These are phyloP conservation scores for Kodamaea neixiangensis DNA, from an alignment of 805 yeast genomes.

Conservation along the genomic window DNA sequence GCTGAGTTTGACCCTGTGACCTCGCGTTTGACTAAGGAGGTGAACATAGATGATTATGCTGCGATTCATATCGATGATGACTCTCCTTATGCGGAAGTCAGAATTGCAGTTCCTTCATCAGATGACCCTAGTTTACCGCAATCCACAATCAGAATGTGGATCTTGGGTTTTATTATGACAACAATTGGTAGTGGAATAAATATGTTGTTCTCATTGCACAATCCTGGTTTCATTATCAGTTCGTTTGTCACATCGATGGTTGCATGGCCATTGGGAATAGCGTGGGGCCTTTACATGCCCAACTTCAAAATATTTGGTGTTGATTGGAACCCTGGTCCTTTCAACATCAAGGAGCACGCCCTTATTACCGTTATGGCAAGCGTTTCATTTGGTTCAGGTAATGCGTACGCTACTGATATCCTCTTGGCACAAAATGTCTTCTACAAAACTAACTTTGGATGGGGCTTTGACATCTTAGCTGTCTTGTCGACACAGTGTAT, in stretches of 20 bases:
- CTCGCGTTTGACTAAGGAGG: conserved; percentile 23
- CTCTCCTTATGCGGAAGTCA: conserved; percentile 67
- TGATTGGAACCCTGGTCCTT: conserved; percentile 56
- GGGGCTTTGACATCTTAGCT: conserved; percentile 57
- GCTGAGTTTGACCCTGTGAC: conserved; percentile 37
- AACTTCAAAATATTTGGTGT: conserved; percentile 34
- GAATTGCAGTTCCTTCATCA: conserved; percentile 56
- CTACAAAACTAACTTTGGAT: conserved; percentile 46
- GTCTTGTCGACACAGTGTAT: conserved; percentile 58
- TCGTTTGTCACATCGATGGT: conserved; percentile 58
- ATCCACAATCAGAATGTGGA: conserved; percentile 59
- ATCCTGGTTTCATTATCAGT: conserved; percentile 53
- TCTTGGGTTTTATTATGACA: conserved; percentile 49
- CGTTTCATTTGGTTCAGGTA: conserved; percentile 41
- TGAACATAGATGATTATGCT: conserved; percentile 35
- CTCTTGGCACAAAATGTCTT: conserved; percentile 51
- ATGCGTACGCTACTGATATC: conserved; percentile 62
- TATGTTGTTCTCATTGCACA: conserved; percentile 56
- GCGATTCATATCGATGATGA: conserved; percentile 43
- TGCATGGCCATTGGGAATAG: conserved; percentile 59
- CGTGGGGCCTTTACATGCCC: conserved; percentile 43
- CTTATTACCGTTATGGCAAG: conserved; percentile 54
- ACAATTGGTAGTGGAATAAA: conserved; percentile 61
- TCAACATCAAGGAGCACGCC: conserved; percentile 63
- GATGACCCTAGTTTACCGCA: conserved; percentile 52